These are phyloP conservation scores for Geotrichum bryndzae DNA, from an alignment of 1,139 yeast genomes.

Conservation along the genomic window DNA sequence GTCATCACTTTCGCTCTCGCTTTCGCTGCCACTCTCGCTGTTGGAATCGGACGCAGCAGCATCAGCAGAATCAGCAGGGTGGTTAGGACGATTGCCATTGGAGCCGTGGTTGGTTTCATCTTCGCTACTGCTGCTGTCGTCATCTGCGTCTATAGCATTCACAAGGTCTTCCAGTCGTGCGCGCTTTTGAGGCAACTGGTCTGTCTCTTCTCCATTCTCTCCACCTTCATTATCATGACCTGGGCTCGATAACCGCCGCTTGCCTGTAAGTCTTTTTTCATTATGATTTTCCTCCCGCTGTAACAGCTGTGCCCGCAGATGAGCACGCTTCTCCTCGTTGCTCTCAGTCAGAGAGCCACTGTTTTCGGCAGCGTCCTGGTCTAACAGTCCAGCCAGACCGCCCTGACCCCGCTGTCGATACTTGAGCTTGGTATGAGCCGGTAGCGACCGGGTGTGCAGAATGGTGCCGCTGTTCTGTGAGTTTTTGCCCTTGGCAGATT, in stretches of 20 bases:
- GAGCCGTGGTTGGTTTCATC: constrained; percentile 23
- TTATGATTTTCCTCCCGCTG: constrained; percentile 10
- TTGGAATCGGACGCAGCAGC: constrained; percentile 23
- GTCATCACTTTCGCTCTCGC: constrained; percentile 27
- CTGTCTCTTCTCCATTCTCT: constrained; percentile 19
- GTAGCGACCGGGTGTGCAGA: constrained; percentile 59
- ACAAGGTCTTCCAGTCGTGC: constrained; percentile 27
- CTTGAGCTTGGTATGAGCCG: constrained; percentile 68
- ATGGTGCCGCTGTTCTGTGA: constrained; percentile 43
- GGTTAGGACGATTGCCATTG: constrained; percentile 18
- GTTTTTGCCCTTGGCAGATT: constrained; percentile 70
- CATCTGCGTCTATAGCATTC: constrained; percentile 3
- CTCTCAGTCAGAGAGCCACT: not conserved
- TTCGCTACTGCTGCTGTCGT: constrained; percentile 24
- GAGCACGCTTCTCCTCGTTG: not conserved
- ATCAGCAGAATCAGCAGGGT: constrained; percentile 21
- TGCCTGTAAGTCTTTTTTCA: constrained; percentile 5
- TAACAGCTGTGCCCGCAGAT: constrained; percentile 9
- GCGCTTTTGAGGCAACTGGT: constrained; percentile 15
- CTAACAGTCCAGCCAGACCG: constrained; percentile 22
- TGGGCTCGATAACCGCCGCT: not conserved
- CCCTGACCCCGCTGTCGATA: constrained; percentile 43
- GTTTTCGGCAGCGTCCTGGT: not conserved
- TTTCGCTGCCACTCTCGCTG: constrained; percentile 24
- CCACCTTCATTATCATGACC: constrained; percentile 23